phyloP scores from a whole-genome alignment of 805 yeast genomes.

The Scheffersomyces coipomensis region DNA sequence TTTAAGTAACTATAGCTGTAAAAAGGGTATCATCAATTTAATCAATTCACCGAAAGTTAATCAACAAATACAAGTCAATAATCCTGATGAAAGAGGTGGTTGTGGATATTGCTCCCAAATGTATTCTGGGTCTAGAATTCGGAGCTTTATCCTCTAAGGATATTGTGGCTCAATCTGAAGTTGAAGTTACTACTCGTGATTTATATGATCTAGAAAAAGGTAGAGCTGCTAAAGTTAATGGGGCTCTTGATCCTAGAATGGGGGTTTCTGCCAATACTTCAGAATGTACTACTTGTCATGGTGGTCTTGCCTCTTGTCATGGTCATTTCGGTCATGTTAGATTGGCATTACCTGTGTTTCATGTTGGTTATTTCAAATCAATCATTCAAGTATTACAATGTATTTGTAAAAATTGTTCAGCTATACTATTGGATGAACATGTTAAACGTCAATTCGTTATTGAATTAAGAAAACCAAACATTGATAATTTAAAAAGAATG shows the following conservation, averaged over 20 bases:
- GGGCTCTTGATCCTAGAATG: conserved; percentile 91
- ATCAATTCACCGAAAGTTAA: too few species aligned
- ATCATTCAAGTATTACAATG: conserved; percentile 85
- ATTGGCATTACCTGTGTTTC: conserved; percentile 93
- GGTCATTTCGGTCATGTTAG: conserved; percentile 98
- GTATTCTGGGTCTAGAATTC: conserved; percentile 86
- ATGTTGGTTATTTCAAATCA: conserved; percentile 94
- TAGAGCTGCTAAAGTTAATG: conserved; percentile 74
- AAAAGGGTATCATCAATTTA: too few species aligned
- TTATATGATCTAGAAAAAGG: conserved; percentile 89
- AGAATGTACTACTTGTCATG: conserved; percentile 90
- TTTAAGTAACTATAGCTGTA: background rate
- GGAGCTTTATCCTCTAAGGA: conserved; percentile 92
- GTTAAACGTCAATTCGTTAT: conserved; percentile 64
- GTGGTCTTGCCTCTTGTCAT: conserved; percentile 89
- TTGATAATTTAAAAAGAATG: conserved; percentile 92
- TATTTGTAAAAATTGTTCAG: conserved; percentile 87
- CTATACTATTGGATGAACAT: conserved; percentile 69
- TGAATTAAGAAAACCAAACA: conserved; percentile 85
- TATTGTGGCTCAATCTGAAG: conserved; percentile 90
- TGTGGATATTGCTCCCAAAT: conserved; percentile 83
- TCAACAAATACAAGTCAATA: too few species aligned
- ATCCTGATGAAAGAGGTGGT: conserved; percentile 48
- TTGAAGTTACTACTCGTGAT: conserved; percentile 88
- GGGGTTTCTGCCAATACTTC: conserved; percentile 87